Conservation (phyloP, 805 yeast genomes). For the Sugiyamaella marilandica region DNA sequence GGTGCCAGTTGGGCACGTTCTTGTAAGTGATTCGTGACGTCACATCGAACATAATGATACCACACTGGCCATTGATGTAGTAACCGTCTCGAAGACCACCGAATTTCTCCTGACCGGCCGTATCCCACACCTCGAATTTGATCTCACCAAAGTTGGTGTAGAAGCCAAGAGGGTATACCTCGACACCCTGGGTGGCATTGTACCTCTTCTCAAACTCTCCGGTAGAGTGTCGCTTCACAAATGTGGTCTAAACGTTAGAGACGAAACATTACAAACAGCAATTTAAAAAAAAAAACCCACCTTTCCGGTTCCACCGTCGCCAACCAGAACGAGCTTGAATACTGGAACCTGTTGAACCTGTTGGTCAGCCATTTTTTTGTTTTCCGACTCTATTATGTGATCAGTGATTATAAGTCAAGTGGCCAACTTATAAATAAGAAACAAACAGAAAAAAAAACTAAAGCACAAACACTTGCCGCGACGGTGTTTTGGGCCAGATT, state of each 20-base stretch:
- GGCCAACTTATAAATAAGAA: constrained; percentile 5
- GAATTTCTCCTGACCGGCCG: constrained; percentile 99
- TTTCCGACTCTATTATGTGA: background rate
- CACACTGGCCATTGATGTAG: constrained; percentile 99
- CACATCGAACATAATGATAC: constrained; percentile 99
- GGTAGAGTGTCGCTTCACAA: constrained; percentile 98
- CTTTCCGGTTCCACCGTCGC: constrained; percentile 99
- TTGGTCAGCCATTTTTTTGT: constrained; percentile 31
- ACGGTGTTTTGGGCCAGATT: constrained; percentile 1
- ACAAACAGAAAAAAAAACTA: constrained; percentile 9
- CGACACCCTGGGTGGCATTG: constrained; percentile 99
- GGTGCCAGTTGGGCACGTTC: constrained; percentile 99
- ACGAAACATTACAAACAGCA: background rate
- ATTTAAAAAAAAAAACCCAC: constrained; percentile 38
- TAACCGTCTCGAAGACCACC: constrained; percentile 99
- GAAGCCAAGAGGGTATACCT: constrained; percentile 97
- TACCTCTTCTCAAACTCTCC: constrained; percentile 98
- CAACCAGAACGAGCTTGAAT: constrained; percentile 97
- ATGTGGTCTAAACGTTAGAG: constrained; percentile 63
- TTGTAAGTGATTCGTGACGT: constrained; percentile 99
- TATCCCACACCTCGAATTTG: constrained; percentile 99
- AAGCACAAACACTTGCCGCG: constrained; percentile 6
- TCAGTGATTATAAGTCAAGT: background rate
- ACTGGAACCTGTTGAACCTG: constrained; percentile 89
- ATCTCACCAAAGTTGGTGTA: constrained; percentile 98